Evolutionary conservation across 108 stramenopile genomes (phyloP), one percentile per base, ranked within the genome.

Genomic region (Phaeodactylum tricornutum): DNA sequence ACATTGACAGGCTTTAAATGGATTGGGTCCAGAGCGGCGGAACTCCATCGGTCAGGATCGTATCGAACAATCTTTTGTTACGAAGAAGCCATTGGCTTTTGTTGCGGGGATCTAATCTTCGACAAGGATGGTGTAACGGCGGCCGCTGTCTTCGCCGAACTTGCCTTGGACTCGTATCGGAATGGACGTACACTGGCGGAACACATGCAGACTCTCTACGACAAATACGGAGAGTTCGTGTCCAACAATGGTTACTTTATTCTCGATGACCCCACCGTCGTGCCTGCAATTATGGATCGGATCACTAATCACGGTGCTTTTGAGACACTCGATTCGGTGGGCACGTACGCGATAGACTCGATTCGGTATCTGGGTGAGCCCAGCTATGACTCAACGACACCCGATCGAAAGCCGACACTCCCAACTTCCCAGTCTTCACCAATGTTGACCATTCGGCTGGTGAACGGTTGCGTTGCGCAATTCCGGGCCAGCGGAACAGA

Each of bases 11-110:
- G 97, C 2, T 95, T 94, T 67, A 97, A 95, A 61, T 95, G 94
- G 94, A 93, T 97, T 53, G 94, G 89, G 19, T 75, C 72, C 24
- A 71, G 81, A 33, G 62, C 79, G 4, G 42, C 70, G 0, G 62
- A 69, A 28, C 68, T 94, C 29, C 55, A 44, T 17, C 42, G 67
- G 49, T 32, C 29, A 12, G 69, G 87, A 51, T 90, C 89, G 35
- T 85, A 87, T 40, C 53, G 59, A 22, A 72, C 92, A 42, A 42
- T 96, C 24, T 84, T 96, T 54, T 71, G 79, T 4, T 96, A 96
- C 50, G 97, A 98, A 77, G 97, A 98, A 58, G 95, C 95, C 20
- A 93, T 98, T 42, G 97, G 97, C 8, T 91, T 96, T 72, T 65
- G 87, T 54, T 78, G 78, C 32, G 93, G 93, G 1, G 88, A 90